Evolutionary conservation across 345 rosid genomes (phyloP), one percentile per base, ranked within the genome.

Genomic region (Salix exigua): DNA sequence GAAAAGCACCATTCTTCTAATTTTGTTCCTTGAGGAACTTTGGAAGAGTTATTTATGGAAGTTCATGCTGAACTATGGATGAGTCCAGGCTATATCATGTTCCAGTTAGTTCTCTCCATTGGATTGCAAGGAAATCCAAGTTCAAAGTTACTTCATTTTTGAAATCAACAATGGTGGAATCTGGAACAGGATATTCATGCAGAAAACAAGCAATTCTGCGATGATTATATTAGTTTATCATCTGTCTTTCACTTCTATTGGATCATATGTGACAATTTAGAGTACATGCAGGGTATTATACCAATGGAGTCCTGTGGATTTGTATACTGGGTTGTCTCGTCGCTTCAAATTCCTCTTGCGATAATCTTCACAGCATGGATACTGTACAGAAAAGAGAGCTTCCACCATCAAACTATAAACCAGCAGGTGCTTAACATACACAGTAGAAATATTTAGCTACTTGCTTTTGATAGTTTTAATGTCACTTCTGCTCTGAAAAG

Each of bases 261-360:
- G 53, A 48, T 28, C 30, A 1, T 9, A 51, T 71, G n/a, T 48
- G 73, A 74, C 26, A 21, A 21, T 37, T 74, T 62, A n/a, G 21
- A 68, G 63, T 48, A 73, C 61, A 55, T 79, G 60, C 90, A 91
- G 97, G 90, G 93, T 71, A 79, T 91, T n/a, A 86, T 86, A 76
- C 64, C 86, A 31, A 72, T 86, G 26, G 72, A 91, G 86, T 85
- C 91, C 2, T 90, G 98, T 78, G 98, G 97, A 76, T 70, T 80
- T 5, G 82, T 77, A 23, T 94, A 90, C 50, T 92, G 98, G 97
- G 66, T 84, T 21, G 42, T 92, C 46, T 90, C 98, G 28, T 82
- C 91, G 6, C 69, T 89, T 35, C 97, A 94, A 83, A 83, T 92
- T 79, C 97, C 97, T 55, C 91, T 91, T 14, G 92, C 98, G 55